Evolutionary conservation across 1,139 yeast species (phyloP).

Genomic region (Candida sanyaensis): DNA sequence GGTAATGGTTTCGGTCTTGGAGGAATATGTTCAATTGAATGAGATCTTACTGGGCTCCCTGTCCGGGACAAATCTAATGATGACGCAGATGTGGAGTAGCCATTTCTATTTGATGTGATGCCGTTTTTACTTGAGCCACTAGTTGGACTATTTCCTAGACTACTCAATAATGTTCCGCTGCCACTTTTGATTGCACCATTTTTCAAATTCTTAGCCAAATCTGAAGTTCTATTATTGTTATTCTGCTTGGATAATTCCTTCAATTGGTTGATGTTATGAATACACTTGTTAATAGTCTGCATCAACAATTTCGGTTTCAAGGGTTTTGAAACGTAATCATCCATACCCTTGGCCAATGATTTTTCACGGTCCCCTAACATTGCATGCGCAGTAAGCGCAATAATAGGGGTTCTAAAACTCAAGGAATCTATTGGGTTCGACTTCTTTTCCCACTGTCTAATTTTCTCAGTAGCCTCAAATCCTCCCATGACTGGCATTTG

Average conservation of each 20-base stretch:
- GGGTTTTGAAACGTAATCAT: slow-evolving; percentile 85
- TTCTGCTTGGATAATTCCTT: slow-evolving; percentile 56
- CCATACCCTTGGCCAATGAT: slow-evolving; percentile 88
- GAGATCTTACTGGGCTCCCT: slow-evolving; percentile 27
- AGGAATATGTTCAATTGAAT: slow-evolving; percentile 26
- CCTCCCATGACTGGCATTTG: slow-evolving; percentile 98
- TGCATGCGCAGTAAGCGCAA: slow-evolving; percentile 89
- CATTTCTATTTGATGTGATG: slow-evolving; percentile 13
- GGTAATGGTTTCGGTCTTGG: slow-evolving; percentile 33
- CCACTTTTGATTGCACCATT: slow-evolving; percentile 31
- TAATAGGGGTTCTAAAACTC: slow-evolving; percentile 74
- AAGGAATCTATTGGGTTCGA: slow-evolving; percentile 70
- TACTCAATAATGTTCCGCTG: slow-evolving; percentile 2
- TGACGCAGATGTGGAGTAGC: slow-evolving; percentile 10
- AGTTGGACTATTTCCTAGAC: slow-evolving; percentile 10
- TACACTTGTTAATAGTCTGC: slow-evolving; percentile 83
- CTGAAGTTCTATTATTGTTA: slow-evolving; percentile 46
- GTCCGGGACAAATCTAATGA: slow-evolving; percentile 5
- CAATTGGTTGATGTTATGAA: slow-evolving; percentile 64
- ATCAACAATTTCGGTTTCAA: slow-evolving; percentile 78
- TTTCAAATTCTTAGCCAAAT: slow-evolving; percentile 50
- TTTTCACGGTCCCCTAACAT: slow-evolving; percentile 89
- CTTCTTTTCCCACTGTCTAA: slow-evolving; percentile 85
- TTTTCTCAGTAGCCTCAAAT: slow-evolving; percentile 83
- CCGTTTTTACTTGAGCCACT: slow-evolving; percentile 11